Evolutionary conservation across 768 basidiomycete genomes (phyloP).

Genomic region (Kwoniella sp.): DNA sequence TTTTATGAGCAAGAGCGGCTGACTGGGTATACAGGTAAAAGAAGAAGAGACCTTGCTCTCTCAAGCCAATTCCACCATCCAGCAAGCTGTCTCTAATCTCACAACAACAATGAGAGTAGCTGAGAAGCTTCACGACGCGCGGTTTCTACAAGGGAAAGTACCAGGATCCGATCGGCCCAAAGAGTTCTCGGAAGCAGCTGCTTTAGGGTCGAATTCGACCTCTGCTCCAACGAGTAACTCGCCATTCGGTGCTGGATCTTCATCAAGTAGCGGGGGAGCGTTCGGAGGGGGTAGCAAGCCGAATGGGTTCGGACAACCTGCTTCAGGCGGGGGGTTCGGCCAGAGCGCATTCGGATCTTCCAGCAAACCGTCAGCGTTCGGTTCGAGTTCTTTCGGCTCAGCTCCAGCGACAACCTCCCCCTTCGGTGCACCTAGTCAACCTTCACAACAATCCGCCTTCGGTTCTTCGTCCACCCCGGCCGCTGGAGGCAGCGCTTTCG

Average conservation of each 20-base stretch:
- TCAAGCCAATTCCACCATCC: constrained; percentile 30
- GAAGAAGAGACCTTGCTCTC: constrained; percentile 32
- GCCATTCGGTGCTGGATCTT: constrained; percentile 7
- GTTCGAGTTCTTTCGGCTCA: constrained; percentile 15
- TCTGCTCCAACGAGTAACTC: neutral
- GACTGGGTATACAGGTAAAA: no score
- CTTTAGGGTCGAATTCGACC: constrained; percentile 11
- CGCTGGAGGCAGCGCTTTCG: constrained; percentile 18
- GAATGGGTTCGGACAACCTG: constrained; percentile 15
- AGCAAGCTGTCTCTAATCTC: constrained; percentile 32
- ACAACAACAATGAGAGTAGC: constrained; percentile 33
- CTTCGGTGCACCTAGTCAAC: constrained; percentile 20
- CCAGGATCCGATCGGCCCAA: constrained; percentile 27
- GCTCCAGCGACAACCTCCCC: constrained; percentile 6
- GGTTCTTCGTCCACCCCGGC: constrained; percentile 16
- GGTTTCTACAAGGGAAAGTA: constrained; percentile 23
- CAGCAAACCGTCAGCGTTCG: constrained; percentile 28
- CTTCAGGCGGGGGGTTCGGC: constrained; percentile 28
- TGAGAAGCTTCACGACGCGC: constrained; percentile 42
- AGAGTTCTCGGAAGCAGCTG: constrained; percentile 35
- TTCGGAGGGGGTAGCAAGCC: constrained; percentile 17
- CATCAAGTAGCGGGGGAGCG: constrained; percentile 11
- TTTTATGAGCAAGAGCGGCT: no score
- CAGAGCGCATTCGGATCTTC: constrained; percentile 26
- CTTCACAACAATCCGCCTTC: constrained; percentile 19